These are phyloP conservation scores for Aspergillus awamori DNA, from an alignment of 2,329 filamentous ascomycete genomes.

Conservation along the genomic window DNA sequence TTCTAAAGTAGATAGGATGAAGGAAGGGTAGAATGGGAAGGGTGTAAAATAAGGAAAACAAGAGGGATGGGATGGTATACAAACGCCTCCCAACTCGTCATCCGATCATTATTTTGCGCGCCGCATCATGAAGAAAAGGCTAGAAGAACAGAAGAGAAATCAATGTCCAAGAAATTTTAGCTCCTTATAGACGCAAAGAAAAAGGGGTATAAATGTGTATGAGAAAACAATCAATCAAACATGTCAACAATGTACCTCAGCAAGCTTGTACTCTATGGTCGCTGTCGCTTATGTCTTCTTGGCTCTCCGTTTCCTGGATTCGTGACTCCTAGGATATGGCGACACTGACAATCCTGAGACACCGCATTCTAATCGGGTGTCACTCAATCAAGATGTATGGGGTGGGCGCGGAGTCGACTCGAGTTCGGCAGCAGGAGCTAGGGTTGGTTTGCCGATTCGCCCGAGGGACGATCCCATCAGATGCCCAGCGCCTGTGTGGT, in stretches of 20 bases:
- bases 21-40: neutral
- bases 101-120: conserved; percentile 16
- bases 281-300: neutral
- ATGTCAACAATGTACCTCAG: conserved; percentile 12
- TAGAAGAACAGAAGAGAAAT: neutral
- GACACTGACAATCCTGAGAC: conserved; percentile 7
- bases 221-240: conserved; percentile 14
- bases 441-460: conserved; percentile 27
- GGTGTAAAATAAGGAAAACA: conserved; percentile 8
- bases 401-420: conserved; percentile 38
- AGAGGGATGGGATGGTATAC: conserved; percentile 5
- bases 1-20: neutral
- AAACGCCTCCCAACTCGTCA: conserved; percentile 9
- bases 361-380: conserved; percentile 13
- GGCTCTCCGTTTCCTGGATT: conserved; percentile 12
- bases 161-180: conserved; percentile 17
- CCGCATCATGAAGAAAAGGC: conserved; percentile 3
- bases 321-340: conserved; percentile 7
- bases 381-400: conserved; percentile 43
- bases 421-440: conserved; percentile 38
- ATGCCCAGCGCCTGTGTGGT: conserved; percentile 14
- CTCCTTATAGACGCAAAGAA: conserved; percentile 19
- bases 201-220: conserved; percentile 22
- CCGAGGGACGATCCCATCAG: conserved; percentile 18
- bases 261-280: neutral